Conservation (phyloP, 2,329 filamentous ascomycete genomes). For the Scorias spongiosa region DNA sequence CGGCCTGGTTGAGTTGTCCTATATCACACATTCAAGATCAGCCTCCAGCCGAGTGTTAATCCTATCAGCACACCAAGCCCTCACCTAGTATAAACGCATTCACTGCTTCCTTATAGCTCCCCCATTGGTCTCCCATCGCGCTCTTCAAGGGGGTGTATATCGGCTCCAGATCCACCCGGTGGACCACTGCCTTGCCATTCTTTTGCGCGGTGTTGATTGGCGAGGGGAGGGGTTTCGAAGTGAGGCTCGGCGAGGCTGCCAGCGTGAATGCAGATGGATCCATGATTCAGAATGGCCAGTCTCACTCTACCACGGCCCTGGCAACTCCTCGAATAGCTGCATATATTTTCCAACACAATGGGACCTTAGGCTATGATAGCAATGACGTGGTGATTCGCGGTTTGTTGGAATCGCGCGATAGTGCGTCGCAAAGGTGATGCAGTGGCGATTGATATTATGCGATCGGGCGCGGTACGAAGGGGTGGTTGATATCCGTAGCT, state of each 20-base stretch:
- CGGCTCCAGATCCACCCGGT: slow-evolving; percentile 47
- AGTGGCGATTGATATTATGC: too few species aligned
- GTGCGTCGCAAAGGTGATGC: too few species aligned
- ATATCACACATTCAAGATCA: slow-evolving; percentile 1
- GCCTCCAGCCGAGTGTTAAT: too few species aligned
- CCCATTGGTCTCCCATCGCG: slow-evolving; percentile 44
- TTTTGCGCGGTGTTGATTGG: slow-evolving; percentile 4
- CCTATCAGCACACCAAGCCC: slow-evolving; percentile 2
- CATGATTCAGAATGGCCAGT: slow-evolving; percentile 9
- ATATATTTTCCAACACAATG: too few species aligned
- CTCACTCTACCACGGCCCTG: background rate
- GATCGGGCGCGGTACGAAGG: too few species aligned
- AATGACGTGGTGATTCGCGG: too few species aligned
- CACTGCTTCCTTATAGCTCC: slow-evolving; percentile 43
- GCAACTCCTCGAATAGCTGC: background rate
- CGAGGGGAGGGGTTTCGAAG: slow-evolving; percentile 14
- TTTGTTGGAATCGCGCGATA: too few species aligned
- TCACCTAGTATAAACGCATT: slow-evolving; percentile 43
- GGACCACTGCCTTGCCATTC: slow-evolving; percentile 35
- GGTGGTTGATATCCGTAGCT: too few species aligned
- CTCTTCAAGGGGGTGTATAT: slow-evolving; percentile 46
- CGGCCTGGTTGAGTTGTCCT: slow-evolving; percentile 46
- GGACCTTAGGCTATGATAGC: too few species aligned
- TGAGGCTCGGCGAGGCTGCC: slow-evolving; percentile 11
- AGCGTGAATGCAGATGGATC: slow-evolving; percentile 20